These are phyloP conservation scores for Beta vulgaris DNA, from an alignment of 148 eudicot genomes.

Conservation along the genomic window DNA sequence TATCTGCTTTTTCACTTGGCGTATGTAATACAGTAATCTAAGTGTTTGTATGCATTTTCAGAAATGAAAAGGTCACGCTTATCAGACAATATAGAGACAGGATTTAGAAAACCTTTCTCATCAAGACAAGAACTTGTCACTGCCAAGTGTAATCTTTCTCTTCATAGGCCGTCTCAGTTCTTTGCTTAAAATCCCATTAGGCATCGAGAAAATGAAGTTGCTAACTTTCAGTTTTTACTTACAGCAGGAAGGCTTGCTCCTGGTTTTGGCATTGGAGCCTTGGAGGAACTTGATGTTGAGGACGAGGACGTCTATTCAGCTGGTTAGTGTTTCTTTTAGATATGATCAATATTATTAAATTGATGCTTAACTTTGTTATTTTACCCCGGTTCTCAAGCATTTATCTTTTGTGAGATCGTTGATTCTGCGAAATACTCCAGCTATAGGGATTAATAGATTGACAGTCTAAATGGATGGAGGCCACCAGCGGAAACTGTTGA, in stretches of 20 bases:
- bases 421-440: neutral
- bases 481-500: neutral
- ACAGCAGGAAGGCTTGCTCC: slow-evolving; percentile 78
- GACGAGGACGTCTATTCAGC: slow-evolving; percentile 89
- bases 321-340: slow-evolving; percentile 42
- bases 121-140: slow-evolving; percentile 47
- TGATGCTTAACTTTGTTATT: neutral
- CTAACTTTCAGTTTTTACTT: slow-evolving; percentile 27
- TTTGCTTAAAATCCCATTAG: slow-evolving; percentile 2
- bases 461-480: neutral
- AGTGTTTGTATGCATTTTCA: slow-evolving; percentile 30
- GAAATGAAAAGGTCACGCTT: slow-evolving; percentile 67
- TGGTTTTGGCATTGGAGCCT: slow-evolving; percentile 96
- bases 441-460: neutral
- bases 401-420: neutral
- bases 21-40: slow-evolving; percentile 22
- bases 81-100: slow-evolving; percentile 39
- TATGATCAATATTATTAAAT: neutral
- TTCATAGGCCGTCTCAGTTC: neutral
- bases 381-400: neutral
- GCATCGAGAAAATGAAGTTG: slow-evolving; percentile 10
- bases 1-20: slow-evolving; percentile 2
- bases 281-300: slow-evolving; percentile 89
- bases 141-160: slow-evolving; percentile 52
- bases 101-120: slow-evolving; percentile 39